These are phyloP conservation scores for Pseudisothecium myosuroides DNA, from an alignment of 225 moss, liverwort and hornwort species.

Conservation along the genomic window DNA sequence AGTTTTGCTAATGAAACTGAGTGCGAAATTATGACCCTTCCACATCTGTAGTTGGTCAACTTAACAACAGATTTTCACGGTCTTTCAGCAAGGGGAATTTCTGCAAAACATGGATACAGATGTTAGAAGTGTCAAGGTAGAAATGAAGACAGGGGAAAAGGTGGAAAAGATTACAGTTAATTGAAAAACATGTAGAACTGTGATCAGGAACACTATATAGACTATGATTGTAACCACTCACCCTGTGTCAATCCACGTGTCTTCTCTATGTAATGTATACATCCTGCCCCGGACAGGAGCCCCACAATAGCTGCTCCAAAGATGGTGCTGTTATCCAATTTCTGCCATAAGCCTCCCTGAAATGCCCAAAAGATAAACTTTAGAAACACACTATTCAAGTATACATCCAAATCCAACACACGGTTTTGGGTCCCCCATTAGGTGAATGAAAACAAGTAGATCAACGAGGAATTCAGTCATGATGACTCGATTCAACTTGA, in stretches of 20 bases:
- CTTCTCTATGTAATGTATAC: conserved; percentile 10
- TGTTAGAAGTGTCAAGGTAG: not conserved
- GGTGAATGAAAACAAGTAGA: not conserved
- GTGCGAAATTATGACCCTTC: not conserved
- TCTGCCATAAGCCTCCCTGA: conserved; percentile 35
- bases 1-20: not conserved
- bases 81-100: conserved; percentile 17
- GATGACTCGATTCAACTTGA: not conserved
- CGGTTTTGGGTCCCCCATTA: not conserved
- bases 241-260: conserved; percentile 16
- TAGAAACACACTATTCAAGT: not conserved
- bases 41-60: not conserved
- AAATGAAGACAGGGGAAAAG: not conserved
- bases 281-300: conserved; percentile 42
- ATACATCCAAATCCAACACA: not conserved
- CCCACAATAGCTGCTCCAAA: conserved; percentile 35
- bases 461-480: not conserved
- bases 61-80: not conserved
- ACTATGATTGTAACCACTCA: not conserved
- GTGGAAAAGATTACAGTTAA: not conserved
- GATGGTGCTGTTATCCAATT: conserved; percentile 43
- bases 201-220: not conserved
- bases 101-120: conserved; percentile 6
- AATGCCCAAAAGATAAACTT: not conserved
- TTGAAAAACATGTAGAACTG: not conserved